Evolutionary conservation across 768 basidiomycete genomes (phyloP), one percentile per base, ranked within the genome.

Genomic region (Lentinula aciculospora): DNA sequence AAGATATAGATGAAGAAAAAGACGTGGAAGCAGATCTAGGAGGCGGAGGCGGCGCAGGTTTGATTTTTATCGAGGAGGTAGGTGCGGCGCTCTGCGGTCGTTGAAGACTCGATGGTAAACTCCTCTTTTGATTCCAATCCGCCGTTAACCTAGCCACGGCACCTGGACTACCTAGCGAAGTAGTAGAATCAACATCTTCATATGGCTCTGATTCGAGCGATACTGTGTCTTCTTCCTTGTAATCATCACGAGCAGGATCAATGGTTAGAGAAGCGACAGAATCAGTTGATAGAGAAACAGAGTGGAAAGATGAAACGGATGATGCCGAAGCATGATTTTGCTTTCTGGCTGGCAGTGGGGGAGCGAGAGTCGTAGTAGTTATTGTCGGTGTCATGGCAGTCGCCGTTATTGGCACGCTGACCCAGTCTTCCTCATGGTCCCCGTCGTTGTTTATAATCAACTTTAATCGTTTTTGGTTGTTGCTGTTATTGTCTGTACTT

Each of bases 221-320:
- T 40, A 73, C 71, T 7, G 77, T 72, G 61, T 86, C 85, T 2
- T 68, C 21, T 65, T 65, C 42, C 60, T 72, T 48, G 21, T 63
- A 61, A 45, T 61, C 63, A 5, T 75, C 73, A 19, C 65, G 67
- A 60, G 84, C 83, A 15, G 77, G 66, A 12, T 79, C 76, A 62
- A 72, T 9, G 76, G 75, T 1, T 73, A 75, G 58, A 71, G 29
- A 71, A 17, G 74, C 68, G 58, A 76, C 75, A 29, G 76, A 75
- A 60, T 86, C 85, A 6, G 86, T 87, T 1, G 89, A 91, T 17
- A 92, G 77, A 1, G 89, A 92, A 25, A 92, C 86, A 2, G 89
- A 90, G 63, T 90, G 88, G 60, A 92, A 90, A 28, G 89, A 92
- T 2, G 89, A 91, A 37, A 89, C 80, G 48, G 89, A 92, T 1